Evolutionary conservation across 73 alveolate genomes (phyloP).

Genomic region (Diophrys sp.): DNA sequence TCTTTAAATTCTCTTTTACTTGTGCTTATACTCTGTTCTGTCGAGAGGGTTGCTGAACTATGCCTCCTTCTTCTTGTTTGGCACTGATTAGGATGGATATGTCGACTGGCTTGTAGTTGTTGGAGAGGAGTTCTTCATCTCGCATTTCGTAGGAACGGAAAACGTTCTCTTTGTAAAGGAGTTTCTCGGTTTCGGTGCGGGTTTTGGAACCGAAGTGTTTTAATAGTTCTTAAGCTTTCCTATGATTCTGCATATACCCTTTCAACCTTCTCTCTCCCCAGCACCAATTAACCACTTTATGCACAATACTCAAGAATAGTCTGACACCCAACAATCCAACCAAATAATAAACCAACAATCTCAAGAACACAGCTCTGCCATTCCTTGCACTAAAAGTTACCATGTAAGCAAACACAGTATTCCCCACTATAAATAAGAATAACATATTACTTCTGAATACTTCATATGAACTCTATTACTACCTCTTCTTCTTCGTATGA

Average conservation of each 20-base stretch:
- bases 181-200: neutral
- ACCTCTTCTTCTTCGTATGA: neutral
- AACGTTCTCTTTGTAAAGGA: neutral
- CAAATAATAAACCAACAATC: neutral
- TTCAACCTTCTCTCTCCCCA: neutral
- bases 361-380: neutral
- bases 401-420: neutral
- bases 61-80: neutral
- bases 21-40: neutral
- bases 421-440: conserved; percentile 14
- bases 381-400: neutral
- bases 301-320: neutral
- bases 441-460: conserved; percentile 33
- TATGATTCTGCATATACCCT: neutral
- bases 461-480: conserved; percentile 11
- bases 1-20: no score
- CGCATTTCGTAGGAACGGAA: neutral
- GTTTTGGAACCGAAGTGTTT: neutral
- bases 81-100: neutral
- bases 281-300: neutral
- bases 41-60: neutral
- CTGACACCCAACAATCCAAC: neutral
- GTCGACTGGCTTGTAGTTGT: neutral
- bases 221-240: neutral
- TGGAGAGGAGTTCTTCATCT: neutral